phyloP scores from a whole-genome alignment of 108 stramenopile genomes.

The Phaeodactylum tricornutum region DNA sequence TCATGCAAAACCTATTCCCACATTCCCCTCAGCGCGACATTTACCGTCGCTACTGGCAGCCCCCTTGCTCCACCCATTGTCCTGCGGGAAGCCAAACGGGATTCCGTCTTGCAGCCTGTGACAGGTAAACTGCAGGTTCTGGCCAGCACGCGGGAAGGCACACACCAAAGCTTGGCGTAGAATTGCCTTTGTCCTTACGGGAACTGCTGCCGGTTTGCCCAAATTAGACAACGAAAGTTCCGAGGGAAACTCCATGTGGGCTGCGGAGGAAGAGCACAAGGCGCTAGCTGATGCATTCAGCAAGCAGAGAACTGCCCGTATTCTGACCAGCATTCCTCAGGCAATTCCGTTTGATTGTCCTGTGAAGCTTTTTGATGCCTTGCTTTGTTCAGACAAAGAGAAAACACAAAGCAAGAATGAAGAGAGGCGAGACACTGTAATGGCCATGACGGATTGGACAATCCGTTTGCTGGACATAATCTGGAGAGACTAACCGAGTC shows the following conservation, averaged over 20 bases:
- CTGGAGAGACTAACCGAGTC: no score
- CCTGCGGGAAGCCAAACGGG: slow-evolving; percentile 45
- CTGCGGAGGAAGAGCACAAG: slow-evolving; percentile 37
- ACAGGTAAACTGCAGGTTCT: slow-evolving; percentile 57
- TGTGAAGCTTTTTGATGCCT: slow-evolving; percentile 58
- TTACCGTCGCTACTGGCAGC: slow-evolving; percentile 22
- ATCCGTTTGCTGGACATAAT: no score
- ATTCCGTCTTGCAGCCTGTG: slow-evolving; percentile 48
- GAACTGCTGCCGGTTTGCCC: slow-evolving; percentile 89
- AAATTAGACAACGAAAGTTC: slow-evolving; percentile 25
- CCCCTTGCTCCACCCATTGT: slow-evolving; percentile 72
- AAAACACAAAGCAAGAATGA: slow-evolving; percentile 25
- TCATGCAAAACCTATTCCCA: slow-evolving; percentile 90
- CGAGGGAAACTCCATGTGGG: slow-evolving; percentile 8
- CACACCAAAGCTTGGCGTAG: slow-evolving; percentile 37
- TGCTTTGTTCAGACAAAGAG: slow-evolving; percentile 59
- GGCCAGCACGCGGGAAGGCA: slow-evolving; percentile 27
- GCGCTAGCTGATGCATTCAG: slow-evolving; percentile 57
- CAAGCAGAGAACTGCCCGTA: slow-evolving; percentile 75
- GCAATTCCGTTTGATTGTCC: slow-evolving; percentile 73
- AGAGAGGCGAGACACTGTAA: slow-evolving; percentile 14
- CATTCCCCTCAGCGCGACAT: slow-evolving; percentile 86
- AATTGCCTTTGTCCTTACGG: slow-evolving; percentile 86
- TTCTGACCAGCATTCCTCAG: slow-evolving; percentile 72
- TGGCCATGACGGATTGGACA: no score